Conservation (phyloP, 75 land plant species). For the Pseudotsuga menziesii region DNA sequence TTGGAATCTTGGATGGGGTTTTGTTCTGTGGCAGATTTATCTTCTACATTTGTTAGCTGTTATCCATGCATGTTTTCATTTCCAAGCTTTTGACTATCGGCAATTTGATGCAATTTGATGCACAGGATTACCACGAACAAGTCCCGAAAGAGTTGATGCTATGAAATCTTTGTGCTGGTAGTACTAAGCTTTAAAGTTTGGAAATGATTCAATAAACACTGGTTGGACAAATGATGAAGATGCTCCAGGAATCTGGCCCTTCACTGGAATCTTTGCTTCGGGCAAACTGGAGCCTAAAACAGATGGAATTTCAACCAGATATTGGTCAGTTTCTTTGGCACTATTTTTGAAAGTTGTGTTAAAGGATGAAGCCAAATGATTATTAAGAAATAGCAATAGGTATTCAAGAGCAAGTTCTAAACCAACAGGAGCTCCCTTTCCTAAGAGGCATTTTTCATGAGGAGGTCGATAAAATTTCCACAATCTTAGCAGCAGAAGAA, state of each 20-base stretch:
- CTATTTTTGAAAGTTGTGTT: slow-evolving; percentile 7
- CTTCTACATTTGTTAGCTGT: too few relatives aligned
- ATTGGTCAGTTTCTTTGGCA: slow-evolving; percentile 8
- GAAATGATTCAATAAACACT: slow-evolving; percentile 62
- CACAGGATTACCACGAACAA: slow-evolving; percentile 55
- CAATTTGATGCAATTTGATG: slow-evolving; percentile 56
- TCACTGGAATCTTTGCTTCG: slow-evolving; percentile 1
- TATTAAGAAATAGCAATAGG: slow-evolving; percentile 43
- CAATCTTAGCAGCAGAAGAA: slow-evolving; percentile 56
- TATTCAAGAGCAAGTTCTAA: slow-evolving; percentile 50
- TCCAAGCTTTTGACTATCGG: too few relatives aligned
- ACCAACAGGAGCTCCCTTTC: slow-evolving; percentile 19
- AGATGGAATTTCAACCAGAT: slow-evolving; percentile 19
- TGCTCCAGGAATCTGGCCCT: background rate
- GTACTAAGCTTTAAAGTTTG: slow-evolving; percentile 73
- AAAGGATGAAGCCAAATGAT: slow-evolving; percentile 19
- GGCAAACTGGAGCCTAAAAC: slow-evolving; percentile 11
- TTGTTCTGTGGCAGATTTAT: too few relatives aligned
- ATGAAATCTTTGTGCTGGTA: slow-evolving; percentile 72
- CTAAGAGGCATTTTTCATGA: slow-evolving; percentile 35
- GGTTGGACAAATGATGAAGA: slow-evolving; percentile 17
- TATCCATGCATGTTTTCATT: too few relatives aligned
- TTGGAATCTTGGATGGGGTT: too few relatives aligned
- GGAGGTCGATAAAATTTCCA: slow-evolving; percentile 74
- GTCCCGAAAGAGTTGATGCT: slow-evolving; percentile 72